Evolutionary conservation across 1,284 basidiomycete genomes (phyloP).

Genomic region (Caloboletus firmus): DNA sequence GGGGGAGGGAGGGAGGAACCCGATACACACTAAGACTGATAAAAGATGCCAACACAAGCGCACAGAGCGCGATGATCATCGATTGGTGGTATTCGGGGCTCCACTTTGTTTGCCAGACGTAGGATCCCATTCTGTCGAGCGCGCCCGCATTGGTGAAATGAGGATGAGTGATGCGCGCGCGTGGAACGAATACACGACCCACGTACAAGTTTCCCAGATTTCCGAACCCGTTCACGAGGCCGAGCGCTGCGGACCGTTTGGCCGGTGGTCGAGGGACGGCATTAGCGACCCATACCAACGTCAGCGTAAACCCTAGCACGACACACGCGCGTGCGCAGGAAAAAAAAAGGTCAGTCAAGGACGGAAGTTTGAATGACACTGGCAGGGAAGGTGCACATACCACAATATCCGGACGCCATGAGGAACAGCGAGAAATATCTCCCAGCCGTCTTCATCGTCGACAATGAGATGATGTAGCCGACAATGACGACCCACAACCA

Average conservation of each 20-base stretch:
- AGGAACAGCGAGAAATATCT: constrained; percentile 69
- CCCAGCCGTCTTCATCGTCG: constrained; percentile 51
- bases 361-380: background rate
- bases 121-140: constrained; percentile 48
- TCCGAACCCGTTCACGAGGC: constrained; percentile 35
- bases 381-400: constrained; percentile 35
- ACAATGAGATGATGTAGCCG: constrained; percentile 63
- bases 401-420: constrained; percentile 58
- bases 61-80: constrained; percentile 49
- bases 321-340: background rate
- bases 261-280: constrained; percentile 64
- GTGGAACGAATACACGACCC: constrained; percentile 13
- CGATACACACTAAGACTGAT: constrained; percentile 40
- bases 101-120: constrained; percentile 53
- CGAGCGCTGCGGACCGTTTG: constrained; percentile 51
- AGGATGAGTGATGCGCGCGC: background rate
- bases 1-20: too few species aligned
- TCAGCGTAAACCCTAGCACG: constrained; percentile 54
- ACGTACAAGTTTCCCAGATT: constrained; percentile 39
- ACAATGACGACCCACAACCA: constrained; percentile 62
- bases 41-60: constrained; percentile 40
- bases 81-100: constrained; percentile 52
- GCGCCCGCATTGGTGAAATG: background rate
- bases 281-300: constrained; percentile 64
- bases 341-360: background rate